These are phyloP conservation scores for Xylaria nigripes DNA, from an alignment of 495 filamentous ascomycete genomes.

Conservation along the genomic window DNA sequence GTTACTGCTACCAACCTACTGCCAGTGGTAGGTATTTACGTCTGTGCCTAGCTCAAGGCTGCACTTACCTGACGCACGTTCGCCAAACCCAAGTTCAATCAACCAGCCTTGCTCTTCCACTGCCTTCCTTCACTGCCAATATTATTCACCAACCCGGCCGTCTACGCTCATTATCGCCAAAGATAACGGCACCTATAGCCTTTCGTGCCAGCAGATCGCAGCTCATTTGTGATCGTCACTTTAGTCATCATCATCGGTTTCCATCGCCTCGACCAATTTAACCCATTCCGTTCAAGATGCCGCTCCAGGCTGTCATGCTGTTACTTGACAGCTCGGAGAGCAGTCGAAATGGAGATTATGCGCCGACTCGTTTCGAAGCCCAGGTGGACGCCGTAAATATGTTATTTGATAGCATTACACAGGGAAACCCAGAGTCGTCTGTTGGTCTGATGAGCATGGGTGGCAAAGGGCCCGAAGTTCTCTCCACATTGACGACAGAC, in stretches of 20 bases:
- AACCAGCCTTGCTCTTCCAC: constrained; percentile 2
- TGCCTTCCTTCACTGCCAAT: background rate
- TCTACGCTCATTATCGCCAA: background rate
- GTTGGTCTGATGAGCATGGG: constrained; percentile 99
- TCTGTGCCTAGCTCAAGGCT: constrained; percentile 21
- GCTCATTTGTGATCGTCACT: background rate
- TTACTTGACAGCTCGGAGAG: constrained; percentile 96
- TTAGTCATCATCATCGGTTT: background rate
- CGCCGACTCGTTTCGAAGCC: constrained; percentile 88
- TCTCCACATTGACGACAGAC: constrained; percentile 91
- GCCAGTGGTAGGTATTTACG: background rate
- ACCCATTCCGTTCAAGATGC: constrained; percentile 40
- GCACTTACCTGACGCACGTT: constrained; percentile 27
- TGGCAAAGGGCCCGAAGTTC: constrained; percentile 89
- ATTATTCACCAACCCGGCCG: background rate
- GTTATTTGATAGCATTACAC: constrained; percentile 88
- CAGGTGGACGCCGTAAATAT: constrained; percentile 91
- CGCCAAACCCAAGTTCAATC: background rate
- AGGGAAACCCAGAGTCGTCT: constrained; percentile 90
- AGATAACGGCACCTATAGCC: background rate
- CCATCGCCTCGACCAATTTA: background rate
- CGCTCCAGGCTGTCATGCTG: constrained; percentile 58
- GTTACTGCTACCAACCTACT: too few species aligned
- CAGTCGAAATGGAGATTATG: constrained; percentile 94
- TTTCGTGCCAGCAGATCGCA: background rate